phyloP scores from a whole-genome alignment of 495 filamentous ascomycete genomes.

The Elasticomyces elasticus region DNA sequence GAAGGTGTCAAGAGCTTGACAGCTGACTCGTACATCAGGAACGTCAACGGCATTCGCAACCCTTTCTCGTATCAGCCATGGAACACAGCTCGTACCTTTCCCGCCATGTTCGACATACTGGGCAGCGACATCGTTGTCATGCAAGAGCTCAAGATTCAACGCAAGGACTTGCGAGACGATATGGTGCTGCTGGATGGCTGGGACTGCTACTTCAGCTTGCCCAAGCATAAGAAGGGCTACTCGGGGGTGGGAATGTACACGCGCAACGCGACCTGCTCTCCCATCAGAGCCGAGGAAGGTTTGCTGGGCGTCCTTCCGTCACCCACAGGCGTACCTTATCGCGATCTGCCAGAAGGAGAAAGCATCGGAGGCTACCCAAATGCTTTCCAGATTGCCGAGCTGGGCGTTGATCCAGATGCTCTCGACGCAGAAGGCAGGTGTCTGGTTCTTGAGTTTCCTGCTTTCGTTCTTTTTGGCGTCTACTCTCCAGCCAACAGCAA shows the following conservation, averaged over 20 bases:
- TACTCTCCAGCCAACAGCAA: conserved; percentile 86
- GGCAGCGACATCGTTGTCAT: conserved; percentile 91
- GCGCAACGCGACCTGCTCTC: conserved; percentile 74
- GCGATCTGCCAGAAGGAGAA: conserved; percentile 64
- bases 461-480: conserved; percentile 82
- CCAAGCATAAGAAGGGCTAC: conserved; percentile 93
- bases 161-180: conserved; percentile 85
- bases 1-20: neutral
- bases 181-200: conserved; percentile 94
- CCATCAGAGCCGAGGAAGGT: conserved; percentile 88
- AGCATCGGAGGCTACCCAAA: conserved; percentile 88
- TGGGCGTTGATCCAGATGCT: conserved; percentile 52
- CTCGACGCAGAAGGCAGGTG: conserved; percentile 90
- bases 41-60: conserved; percentile 95
- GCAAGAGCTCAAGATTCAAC: conserved; percentile 94
- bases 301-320: conserved; percentile 76
- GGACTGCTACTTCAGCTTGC: conserved; percentile 94
- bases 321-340: conserved; percentile 61
- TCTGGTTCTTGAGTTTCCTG: conserved; percentile 88
- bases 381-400: conserved; percentile 49
- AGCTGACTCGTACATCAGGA: conserved; percentile 38
- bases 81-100: conserved; percentile 76
- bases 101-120: conserved; percentile 90
- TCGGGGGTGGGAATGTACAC: conserved; percentile 94
- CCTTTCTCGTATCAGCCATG: conserved; percentile 95